phyloP scores from a whole-genome alignment of 2,329 filamentous ascomycete species.

The Colletotrichum sp. region DNA sequence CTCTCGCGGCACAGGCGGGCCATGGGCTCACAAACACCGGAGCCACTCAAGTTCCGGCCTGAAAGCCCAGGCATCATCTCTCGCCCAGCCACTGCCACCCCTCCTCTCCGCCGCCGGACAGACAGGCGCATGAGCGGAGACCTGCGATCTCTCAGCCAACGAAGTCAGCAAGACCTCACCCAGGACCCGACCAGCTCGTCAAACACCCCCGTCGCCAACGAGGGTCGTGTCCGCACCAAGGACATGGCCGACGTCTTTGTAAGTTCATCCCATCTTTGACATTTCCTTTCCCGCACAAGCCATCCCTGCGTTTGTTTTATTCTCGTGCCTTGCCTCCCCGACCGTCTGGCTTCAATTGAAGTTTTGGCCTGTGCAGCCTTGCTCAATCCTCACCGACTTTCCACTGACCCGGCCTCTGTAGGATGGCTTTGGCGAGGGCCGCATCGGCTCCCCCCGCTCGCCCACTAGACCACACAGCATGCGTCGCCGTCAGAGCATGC shows the following conservation, averaged over 20 bases:
- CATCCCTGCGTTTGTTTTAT: constrained; percentile 5
- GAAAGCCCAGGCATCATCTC: constrained; percentile 62
- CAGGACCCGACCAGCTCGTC: constrained; percentile 22
- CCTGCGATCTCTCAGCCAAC: constrained; percentile 72
- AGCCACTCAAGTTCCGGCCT: constrained; percentile 62
- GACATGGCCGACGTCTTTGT: constrained; percentile 95
- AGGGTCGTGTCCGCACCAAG: constrained; percentile 82
- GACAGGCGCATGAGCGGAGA: constrained; percentile 76
- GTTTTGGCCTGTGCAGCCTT: background rate
- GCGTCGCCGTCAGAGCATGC: constrained; percentile 97
- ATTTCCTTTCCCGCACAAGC: background rate
- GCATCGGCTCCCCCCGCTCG: constrained; percentile 84
- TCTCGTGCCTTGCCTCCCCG: background rate
- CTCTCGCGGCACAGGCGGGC: constrained; percentile 47
- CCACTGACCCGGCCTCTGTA: constrained; percentile 43
- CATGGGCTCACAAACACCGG: constrained; percentile 44
- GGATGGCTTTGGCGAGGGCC: constrained; percentile 94
- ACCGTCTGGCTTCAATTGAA: background rate
- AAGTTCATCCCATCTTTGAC: constrained; percentile 53
- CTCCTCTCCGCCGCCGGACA: constrained; percentile 74
- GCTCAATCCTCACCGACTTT: background rate
- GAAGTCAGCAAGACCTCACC: constrained; percentile 34
- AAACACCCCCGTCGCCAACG: constrained; percentile 78
- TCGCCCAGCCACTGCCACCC: constrained; percentile 62
- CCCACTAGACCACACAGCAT: constrained; percentile 94